Conservation (phyloP, 805 yeast genomes). For the Sungouiozyma ichnusensis region DNA sequence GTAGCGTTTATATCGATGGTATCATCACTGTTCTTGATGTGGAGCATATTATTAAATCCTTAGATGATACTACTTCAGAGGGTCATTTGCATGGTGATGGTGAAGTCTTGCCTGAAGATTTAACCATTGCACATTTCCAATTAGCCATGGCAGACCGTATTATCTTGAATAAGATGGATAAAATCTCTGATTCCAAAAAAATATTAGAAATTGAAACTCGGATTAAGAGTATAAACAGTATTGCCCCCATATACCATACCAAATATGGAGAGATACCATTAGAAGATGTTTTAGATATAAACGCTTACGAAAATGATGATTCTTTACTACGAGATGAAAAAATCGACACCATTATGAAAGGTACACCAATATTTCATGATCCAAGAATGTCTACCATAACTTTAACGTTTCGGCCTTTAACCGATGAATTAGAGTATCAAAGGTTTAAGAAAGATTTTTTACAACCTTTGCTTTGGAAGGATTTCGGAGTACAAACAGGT, state of each 20-base stretch:
- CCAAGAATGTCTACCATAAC: constrained; percentile 46
- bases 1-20: constrained; percentile 84
- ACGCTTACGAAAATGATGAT: constrained; percentile 51
- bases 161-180: constrained; percentile 70
- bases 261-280: constrained; percentile 64
- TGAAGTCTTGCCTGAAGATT: constrained; percentile 28
- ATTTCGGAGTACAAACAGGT: constrained; percentile 36
- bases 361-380: constrained; percentile 33
- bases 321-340: neutral
- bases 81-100: constrained; percentile 56
- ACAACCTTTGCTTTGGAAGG: constrained; percentile 63
- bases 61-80: constrained; percentile 51
- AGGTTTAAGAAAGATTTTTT: constrained; percentile 46
- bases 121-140: constrained; percentile 82
- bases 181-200: constrained; percentile 21
- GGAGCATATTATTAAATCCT: constrained; percentile 50
- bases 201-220: constrained; percentile 29
- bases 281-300: constrained; percentile 57
- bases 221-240: constrained; percentile 44
- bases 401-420: constrained; percentile 35
- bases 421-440: constrained; percentile 29
- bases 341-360: constrained; percentile 3
- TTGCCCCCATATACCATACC: constrained; percentile 59
- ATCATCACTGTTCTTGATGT: constrained; percentile 80
- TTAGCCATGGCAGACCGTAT: constrained; percentile 82